Base-by-base conservation (phyloP, 768 basidiomycete genomes). In the Boletus tylopilopsis region DNA sequence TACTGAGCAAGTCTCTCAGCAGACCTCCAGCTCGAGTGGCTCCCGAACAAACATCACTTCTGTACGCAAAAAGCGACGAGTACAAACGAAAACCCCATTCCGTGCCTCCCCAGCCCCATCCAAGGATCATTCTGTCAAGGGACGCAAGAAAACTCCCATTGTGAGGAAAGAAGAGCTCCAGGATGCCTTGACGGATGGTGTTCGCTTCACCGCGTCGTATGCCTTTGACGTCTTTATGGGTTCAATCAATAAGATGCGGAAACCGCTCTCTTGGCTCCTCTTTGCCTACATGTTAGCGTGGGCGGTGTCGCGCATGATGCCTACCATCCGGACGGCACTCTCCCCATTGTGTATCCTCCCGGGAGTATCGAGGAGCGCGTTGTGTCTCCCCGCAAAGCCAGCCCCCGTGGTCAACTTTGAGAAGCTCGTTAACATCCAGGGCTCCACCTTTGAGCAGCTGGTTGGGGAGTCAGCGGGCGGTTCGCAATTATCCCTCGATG, bases 291-390 rank as follows among this genome's bases (percentile, higher is more conserved):
- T 84, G 52, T 67, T 86, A 29, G 69, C 77, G 7, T 56, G 76
- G 47, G 54, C 80, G 53, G 41, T 78, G 7, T 64, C 61, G n/a
- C 57, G 62, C 29, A 64, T 83, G 40, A 70, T 74, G 8, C 40
- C 58, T 6, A 73, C 73, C 0, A 44, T 89, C 47, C 71, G 71
- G n/a, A 60, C 66, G 4, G 73, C 76, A 0, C 70, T 85, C 47
- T 60, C 73, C 3, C 86, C 87, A 0, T 41, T 87, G 1, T 90
- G 87, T 64, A 66, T 73, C 40, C 34, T 89, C 13, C 87, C 88
- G 2, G 73, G 78, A 15, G 62, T 88, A 27, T 81, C 79, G 8
- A 72, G 66, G 36, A 72, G 71, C 16, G 35, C 59, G 4, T 50
- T 84, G 36, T 87, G 84, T 58, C 35, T 48, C 16, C 56, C 56